Evolutionary conservation across 106 monocot species (phyloP).

Genomic region (Cymbidium sinense): DNA sequence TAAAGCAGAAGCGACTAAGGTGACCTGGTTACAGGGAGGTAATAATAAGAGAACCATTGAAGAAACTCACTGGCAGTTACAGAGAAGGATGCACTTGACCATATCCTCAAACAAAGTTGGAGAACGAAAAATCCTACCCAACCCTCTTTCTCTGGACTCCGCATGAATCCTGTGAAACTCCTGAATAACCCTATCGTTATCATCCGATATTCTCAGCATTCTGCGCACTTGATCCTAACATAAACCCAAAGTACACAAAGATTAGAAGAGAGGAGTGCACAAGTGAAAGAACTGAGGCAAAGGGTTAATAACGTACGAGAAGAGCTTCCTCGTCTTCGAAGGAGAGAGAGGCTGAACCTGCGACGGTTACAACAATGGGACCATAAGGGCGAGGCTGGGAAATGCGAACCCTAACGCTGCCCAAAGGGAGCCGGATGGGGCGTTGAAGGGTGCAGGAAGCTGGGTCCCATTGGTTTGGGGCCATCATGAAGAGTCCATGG

Average conservation of each 20-base stretch:
- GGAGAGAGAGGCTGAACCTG: slow-evolving; percentile 22
- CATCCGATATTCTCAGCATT: slow-evolving; percentile 64
- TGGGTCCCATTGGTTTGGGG: slow-evolving; percentile 78
- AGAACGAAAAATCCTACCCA: slow-evolving; percentile 74
- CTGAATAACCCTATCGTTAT: slow-evolving; percentile 29
- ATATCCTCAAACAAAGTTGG: slow-evolving; percentile 85
- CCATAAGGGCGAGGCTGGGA: slow-evolving; percentile 26
- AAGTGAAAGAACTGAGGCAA: not conserved
- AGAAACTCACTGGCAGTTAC: slow-evolving; percentile 70
- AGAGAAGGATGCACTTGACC: slow-evolving; percentile 90
- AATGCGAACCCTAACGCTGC: slow-evolving; percentile 34
- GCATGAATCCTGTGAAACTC: slow-evolving; percentile 59
- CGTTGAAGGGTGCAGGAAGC: slow-evolving; percentile 37
- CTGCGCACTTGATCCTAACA: slow-evolving; percentile 55
- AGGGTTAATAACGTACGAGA: slow-evolving; percentile 16
- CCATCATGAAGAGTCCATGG: slow-evolving; percentile 96
- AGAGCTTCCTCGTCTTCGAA: slow-evolving; percentile 30
- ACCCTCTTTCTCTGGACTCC: slow-evolving; percentile 30
- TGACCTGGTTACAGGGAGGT: not conserved
- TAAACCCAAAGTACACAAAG: not conserved
- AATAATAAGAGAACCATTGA: not conserved
- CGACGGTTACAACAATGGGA: slow-evolving; percentile 41
- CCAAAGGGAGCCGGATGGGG: slow-evolving; percentile 58
- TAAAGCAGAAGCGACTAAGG: not conserved
- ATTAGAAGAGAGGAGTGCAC: not conserved